phyloP scores from a whole-genome alignment of 2,329 filamentous ascomycete species.

The Venturiaceae sp. region DNA sequence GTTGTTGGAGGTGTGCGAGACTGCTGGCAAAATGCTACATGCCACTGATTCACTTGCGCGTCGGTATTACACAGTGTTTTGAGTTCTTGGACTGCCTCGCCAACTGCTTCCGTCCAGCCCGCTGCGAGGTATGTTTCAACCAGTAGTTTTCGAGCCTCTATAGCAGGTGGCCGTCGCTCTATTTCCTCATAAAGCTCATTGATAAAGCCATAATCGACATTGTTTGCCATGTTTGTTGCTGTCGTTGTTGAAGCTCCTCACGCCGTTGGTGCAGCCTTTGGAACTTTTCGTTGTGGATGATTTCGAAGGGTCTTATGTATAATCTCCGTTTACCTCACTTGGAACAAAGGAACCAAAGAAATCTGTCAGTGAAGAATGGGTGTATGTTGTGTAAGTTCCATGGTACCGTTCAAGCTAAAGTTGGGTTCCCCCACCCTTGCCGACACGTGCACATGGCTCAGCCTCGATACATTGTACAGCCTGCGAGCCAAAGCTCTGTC shows the following conservation, averaged over 20 bases:
- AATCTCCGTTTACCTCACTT: no score
- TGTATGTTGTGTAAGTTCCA: not conserved
- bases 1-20: slow-evolving; percentile 20
- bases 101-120: not conserved
- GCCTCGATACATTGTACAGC: not conserved
- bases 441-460: not conserved
- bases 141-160: slow-evolving; percentile 7
- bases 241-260: not conserved
- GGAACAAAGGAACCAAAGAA: not conserved
- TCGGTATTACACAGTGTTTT: not conserved
- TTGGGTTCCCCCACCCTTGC: not conserved
- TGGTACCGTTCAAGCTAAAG: not conserved
- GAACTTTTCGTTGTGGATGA: not conserved
- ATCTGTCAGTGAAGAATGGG: not conserved
- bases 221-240: slow-evolving; percentile 9
- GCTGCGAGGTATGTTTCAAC: slow-evolving; percentile 3
- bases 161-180: slow-evolving; percentile 3
- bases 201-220: slow-evolving; percentile 22
- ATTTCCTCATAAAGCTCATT: slow-evolving; percentile 21
- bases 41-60: slow-evolving; percentile 11
- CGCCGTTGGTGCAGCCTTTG: not conserved
- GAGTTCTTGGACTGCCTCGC: not conserved
- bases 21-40: slow-evolving; percentile 12
- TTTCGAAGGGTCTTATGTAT: not conserved
- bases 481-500: not conserved